These are phyloP conservation scores for Fusarium marasasianum DNA, from an alignment of 2,329 filamentous ascomycete species.

Conservation along the genomic window DNA sequence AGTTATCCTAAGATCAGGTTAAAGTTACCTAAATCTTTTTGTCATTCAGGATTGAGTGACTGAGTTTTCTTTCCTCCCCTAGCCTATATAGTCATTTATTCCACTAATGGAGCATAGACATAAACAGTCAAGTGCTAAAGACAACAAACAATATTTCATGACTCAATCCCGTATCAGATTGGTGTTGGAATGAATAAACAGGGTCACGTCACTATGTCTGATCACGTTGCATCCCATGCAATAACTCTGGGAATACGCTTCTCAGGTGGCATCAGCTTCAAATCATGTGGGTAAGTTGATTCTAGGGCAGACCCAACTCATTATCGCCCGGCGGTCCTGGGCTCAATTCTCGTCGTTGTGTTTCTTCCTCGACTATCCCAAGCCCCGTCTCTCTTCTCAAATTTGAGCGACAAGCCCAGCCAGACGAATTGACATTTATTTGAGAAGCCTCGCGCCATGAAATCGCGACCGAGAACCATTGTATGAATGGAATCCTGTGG, in stretches of 20 bases:
- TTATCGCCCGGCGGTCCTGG: background rate
- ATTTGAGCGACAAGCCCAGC: conserved; percentile 1
- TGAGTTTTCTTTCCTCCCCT: too few relatives aligned
- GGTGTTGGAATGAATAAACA: conserved; percentile 3
- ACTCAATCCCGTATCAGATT: background rate
- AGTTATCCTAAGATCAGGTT: too few relatives aligned
- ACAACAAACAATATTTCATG: background rate
- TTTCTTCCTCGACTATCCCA: conserved; percentile 10
- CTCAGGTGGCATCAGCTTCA: background rate
- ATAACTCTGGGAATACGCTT: background rate
- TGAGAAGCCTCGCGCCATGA: conserved; percentile 21
- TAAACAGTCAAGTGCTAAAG: background rate
- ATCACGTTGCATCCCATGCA: background rate
- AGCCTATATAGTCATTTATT: background rate
- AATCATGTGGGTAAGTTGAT: background rate
- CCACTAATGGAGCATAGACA: background rate
- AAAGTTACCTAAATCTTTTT: too few relatives aligned
- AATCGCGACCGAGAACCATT: background rate
- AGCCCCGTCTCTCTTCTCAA: conserved; percentile 3
- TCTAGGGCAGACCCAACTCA: conserved; percentile 1
- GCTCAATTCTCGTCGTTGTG: background rate
- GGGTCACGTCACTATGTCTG: background rate
- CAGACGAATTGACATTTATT: background rate
- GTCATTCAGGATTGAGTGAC: too few relatives aligned
- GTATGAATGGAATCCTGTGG: conserved; percentile 6